phyloP scores from a whole-genome alignment of 495 filamentous ascomycete species.

The Xylaria flabelliformis region DNA sequence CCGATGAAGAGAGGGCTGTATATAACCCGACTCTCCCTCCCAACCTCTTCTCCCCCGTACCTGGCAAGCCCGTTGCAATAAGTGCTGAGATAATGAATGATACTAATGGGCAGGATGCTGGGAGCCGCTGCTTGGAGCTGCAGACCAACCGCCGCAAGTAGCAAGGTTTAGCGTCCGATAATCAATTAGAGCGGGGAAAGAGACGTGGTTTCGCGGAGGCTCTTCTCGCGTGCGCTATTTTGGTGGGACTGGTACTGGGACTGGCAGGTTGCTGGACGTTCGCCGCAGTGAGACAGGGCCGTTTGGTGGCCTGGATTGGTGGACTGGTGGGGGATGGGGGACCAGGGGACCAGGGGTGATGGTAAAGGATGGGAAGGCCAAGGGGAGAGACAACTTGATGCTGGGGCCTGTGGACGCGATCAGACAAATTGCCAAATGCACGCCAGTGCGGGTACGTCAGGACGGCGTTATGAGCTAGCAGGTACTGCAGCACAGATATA shows the following conservation, averaged over 20 bases:
- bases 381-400: slow-evolving; percentile 28
- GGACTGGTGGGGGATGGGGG: not conserved
- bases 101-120: slow-evolving; percentile 14
- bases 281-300: slow-evolving; percentile 12
- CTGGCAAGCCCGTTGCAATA: slow-evolving; percentile 9
- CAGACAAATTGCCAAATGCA: slow-evolving; percentile 41
- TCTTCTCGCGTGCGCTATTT: slow-evolving; percentile 30
- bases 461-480: not conserved
- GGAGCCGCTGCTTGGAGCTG: slow-evolving; percentile 24
- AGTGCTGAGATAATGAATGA: slow-evolving; percentile 8
- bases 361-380: slow-evolving; percentile 21
- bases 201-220: slow-evolving; percentile 25
- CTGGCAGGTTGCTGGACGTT: slow-evolving; percentile 9
- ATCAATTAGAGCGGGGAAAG: slow-evolving; percentile 28
- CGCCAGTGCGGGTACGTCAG: slow-evolving; percentile 18
- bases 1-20: slow-evolving; percentile 19
- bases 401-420: slow-evolving; percentile 39
- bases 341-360: not conserved
- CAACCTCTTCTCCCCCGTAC: slow-evolving; percentile 15
- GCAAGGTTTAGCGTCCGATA: slow-evolving; percentile 21
- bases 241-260: slow-evolving; percentile 24
- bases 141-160: slow-evolving; percentile 20
- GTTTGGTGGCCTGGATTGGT: slow-evolving; percentile 16
- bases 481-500: not conserved
- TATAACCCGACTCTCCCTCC: slow-evolving; percentile 3